Evolutionary conservation across 176 grass and related monocot species (phyloP).

Genomic region (Leersia perrieri): DNA sequence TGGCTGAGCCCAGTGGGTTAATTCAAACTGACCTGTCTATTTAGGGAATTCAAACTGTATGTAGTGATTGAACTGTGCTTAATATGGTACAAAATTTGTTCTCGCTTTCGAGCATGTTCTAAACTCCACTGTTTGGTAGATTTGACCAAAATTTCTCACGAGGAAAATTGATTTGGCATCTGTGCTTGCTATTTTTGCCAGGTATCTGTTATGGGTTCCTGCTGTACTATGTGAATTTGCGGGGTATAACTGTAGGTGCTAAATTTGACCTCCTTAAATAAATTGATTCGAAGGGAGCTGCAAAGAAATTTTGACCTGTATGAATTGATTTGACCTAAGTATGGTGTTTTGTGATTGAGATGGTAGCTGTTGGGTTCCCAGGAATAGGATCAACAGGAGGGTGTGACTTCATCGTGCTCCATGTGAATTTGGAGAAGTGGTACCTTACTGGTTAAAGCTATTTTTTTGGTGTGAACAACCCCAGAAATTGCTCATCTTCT

Average conservation of each 20-base stretch:
- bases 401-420: conserved; percentile 25
- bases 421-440: background rate
- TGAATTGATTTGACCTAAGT: conserved; percentile 14
- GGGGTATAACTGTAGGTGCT: conserved; percentile 3
- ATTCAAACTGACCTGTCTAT: background rate
- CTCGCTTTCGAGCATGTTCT: background rate
- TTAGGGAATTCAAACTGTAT: background rate
- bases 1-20: background rate
- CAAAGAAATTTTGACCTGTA: conserved; percentile 23
- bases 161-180: conserved; percentile 32
- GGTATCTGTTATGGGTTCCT: background rate
- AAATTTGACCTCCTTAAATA: conserved; percentile 14
- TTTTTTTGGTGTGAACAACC: conserved; percentile 29
- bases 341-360: conserved; percentile 31
- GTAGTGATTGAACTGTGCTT: background rate
- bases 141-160: conserved; percentile 11
- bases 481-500: conserved; percentile 6
- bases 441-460: conserved; percentile 3
- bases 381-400: conserved; percentile 16
- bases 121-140: conserved; percentile 15
- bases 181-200: background rate
- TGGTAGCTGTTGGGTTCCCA: conserved; percentile 33
- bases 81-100: background rate
- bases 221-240: conserved; percentile 1
- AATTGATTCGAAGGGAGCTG: conserved; percentile 6